Base-by-base conservation (phyloP, 2,329 filamentous ascomycete species). In the Botrytis squamosa region DNA sequence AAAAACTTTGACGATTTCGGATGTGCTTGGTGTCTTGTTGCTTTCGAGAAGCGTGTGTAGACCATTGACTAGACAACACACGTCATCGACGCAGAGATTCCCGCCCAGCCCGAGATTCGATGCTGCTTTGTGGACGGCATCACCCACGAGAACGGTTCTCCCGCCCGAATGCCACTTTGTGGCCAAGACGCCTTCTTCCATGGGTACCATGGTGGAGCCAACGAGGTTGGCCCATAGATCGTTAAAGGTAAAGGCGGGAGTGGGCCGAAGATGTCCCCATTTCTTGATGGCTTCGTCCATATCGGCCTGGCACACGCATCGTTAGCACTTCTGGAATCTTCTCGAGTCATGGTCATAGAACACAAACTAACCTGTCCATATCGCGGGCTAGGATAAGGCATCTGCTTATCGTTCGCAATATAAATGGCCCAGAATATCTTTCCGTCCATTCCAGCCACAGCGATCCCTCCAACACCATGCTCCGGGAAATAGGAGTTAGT, bases 131-230 rank as follows among this genome's bases (percentile, higher is more conserved):
- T 68, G 65, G 18, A 52, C 65, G n/a, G 65, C 65, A 46, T 68
- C 65, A 46, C 65, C 65, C 38, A 68, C 44, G 4, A 68, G 65
- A 29, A 68, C 65, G 44, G 65, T 68, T 40, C 65, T 68, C n/a
- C 65, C 65, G 44, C 65, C 44, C 33, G 65, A 68, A 29, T 68
- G 65, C 65, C 65, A 68, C 29, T 68, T 68, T 22, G 46, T 52
- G 65, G 65, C 65, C 20, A 68, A 33, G 6, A 68, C 65, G 3
- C 65, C 65, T 68, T 68, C 65, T 68, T 68, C 65, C 65, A 68
- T 68, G 14, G 29, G 29, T 16, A 68, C 46, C 65, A 68, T 68
- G 9, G 44, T 68, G 38, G 25, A 29, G 20, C 46, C 65, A 22
- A 52, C 46, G 12, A 68, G 22, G 20, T 55, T 68, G 22, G 29